Evolutionary conservation across 2,329 filamentous ascomycete genomes (phyloP).

Genomic region (Aspergillus chevalieri): DNA sequence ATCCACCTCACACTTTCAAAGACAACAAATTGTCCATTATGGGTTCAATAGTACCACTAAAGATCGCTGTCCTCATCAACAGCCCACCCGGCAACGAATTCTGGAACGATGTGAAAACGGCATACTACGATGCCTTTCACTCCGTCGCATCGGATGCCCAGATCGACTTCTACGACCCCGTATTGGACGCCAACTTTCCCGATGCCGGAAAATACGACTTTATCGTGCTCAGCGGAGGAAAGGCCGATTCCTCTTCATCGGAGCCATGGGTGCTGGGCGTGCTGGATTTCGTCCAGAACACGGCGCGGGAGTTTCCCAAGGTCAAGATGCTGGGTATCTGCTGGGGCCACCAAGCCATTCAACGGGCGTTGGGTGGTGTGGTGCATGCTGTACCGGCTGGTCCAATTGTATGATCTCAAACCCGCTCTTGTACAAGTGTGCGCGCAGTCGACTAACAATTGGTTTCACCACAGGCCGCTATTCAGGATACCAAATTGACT

Average conservation of each 20-base stretch:
- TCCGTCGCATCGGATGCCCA: slow-evolving; percentile 1
- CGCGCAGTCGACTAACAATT: not conserved
- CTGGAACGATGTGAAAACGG: slow-evolving; percentile 4
- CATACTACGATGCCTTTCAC: slow-evolving; percentile 1
- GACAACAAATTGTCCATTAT: too few species aligned
- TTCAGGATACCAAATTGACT: slow-evolving; percentile 30
- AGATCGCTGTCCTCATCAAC: slow-evolving; percentile 4
- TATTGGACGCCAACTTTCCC: slow-evolving; percentile 21
- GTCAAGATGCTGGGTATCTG: slow-evolving; percentile 36
- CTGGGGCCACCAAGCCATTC: slow-evolving; percentile 44
- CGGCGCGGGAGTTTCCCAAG: slow-evolving; percentile 21
- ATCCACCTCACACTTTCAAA: too few species aligned
- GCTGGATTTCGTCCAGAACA: slow-evolving; percentile 33
- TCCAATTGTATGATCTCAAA: slow-evolving; percentile 4
- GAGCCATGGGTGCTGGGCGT: slow-evolving; percentile 43
- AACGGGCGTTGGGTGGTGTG: slow-evolving; percentile 26
- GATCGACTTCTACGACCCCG: slow-evolving; percentile 22
- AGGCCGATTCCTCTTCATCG: slow-evolving; percentile 21
- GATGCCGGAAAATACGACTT: slow-evolving; percentile 37
- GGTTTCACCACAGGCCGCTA: slow-evolving; percentile 27
- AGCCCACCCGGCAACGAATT: slow-evolving; percentile 6
- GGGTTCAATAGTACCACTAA: not conserved
- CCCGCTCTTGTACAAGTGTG: too few species aligned
- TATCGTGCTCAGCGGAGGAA: slow-evolving; percentile 41
- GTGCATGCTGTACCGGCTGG: slow-evolving; percentile 30